Evolutionary conservation across 2,329 filamentous ascomycete genomes (phyloP), one percentile per base, ranked within the genome.

Genomic region (Phialocephala subalpina): DNA sequence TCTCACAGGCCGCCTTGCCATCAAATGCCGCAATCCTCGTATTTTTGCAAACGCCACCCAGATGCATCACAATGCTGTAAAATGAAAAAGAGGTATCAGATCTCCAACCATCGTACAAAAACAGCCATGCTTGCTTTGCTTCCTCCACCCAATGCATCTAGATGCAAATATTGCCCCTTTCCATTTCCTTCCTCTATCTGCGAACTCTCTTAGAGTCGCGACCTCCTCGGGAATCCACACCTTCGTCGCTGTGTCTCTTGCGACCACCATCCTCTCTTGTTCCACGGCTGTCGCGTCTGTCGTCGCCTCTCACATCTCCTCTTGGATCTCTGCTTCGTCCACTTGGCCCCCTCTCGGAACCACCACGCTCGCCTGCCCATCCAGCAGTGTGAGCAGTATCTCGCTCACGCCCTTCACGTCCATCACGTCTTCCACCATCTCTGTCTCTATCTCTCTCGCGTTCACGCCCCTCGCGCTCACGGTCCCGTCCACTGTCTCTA

Each of bases 211-310:
- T 77, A 25, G 74, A 40, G 25, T 57, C 63, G 8, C 62, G 61
- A n/a, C 61, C 61, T 20, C 59, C 76, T 80, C 67, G 74, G 22
- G 69, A 64, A 42, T 75, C 73, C 58, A 61, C 63, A 16, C 71
- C 73, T 57, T 72, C 75, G 33, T 77, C 74, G 27, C 69, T 68
- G 27, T 72, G 70, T 69, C 76, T 66, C 69, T 77, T 77, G 56
- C 75, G 70, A 40, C 70, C 70, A 9, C 69, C 65, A 53, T 70
- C 69, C 16, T 70, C 72, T 64, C 73, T 72, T 27, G 64, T 69
- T 29, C 68, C 70, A 16, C 73, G 70, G 57, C 61, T 67, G 56
- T 76, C 75, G 20, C 72, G 70, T 55, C 71, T 69, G 12, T 72
- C 73, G 57, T 71, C 69, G 9, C 69, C 67, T 63, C 68, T 65